phyloP scores from a whole-genome alignment of 345 rosid species.

The Dovyalis caffra region DNA sequence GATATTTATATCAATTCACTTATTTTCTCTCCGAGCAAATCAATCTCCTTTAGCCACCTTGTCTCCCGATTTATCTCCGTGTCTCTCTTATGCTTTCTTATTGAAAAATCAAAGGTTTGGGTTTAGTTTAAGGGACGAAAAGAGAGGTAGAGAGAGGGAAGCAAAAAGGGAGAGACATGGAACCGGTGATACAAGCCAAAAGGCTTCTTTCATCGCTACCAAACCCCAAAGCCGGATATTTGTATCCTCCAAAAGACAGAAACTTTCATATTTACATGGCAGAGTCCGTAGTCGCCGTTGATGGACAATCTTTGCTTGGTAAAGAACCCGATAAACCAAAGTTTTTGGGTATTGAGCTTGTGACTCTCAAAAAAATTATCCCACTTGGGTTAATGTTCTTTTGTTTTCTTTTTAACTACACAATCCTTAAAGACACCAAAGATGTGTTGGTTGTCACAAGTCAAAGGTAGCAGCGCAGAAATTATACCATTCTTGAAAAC shows the following conservation, averaged over 20 bases:
- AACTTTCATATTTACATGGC: slow-evolving; percentile 70
- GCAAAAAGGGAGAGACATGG: slow-evolving; percentile 53
- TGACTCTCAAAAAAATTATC: slow-evolving; percentile 75
- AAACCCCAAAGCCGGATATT: slow-evolving; percentile 45
- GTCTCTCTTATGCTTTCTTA: slow-evolving; percentile 29
- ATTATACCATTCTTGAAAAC: slow-evolving; percentile 96
- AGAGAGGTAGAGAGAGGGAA: slow-evolving; percentile 10
- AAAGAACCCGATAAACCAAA: slow-evolving; percentile 51
- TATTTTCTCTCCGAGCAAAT: slow-evolving; percentile 20
- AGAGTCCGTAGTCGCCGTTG: slow-evolving; percentile 74
- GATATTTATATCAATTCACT: slow-evolving; percentile 6
- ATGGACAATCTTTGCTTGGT: slow-evolving; percentile 42
- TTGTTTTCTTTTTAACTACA: slow-evolving; percentile 88
- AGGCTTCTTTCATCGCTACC: slow-evolving; percentile 72
- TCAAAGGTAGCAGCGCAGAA: slow-evolving; percentile 93
- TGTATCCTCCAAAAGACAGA: slow-evolving; percentile 49
- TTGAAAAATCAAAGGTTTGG: slow-evolving; percentile 14
- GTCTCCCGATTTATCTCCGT: slow-evolving; percentile 22
- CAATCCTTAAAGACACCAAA: slow-evolving; percentile 95
- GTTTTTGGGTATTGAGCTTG: slow-evolving; percentile 63
- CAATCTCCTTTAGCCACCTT: slow-evolving; percentile 38
- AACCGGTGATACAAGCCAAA: slow-evolving; percentile 60
- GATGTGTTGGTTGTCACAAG: slow-evolving; percentile 97
- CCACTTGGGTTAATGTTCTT: slow-evolving; percentile 96
- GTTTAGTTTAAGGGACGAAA: slow-evolving; percentile 15